phyloP scores from a whole-genome alignment of 371 early-diverging fungal species.

The Mortierella sp. region DNA sequence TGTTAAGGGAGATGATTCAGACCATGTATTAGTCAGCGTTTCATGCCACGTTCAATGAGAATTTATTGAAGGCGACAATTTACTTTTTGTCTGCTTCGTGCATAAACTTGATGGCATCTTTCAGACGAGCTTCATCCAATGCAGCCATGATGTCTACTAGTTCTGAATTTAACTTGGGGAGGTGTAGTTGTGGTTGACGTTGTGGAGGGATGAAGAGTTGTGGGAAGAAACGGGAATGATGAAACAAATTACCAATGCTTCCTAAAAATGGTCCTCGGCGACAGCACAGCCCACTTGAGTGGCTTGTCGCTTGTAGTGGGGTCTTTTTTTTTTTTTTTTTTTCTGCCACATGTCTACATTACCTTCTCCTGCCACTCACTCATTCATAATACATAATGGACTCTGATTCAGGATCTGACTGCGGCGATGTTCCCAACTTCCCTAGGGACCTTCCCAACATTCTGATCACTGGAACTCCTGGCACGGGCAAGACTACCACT shows the following conservation, averaged over 20 bases:
- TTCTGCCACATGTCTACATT: not conserved
- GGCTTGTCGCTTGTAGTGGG: not conserved
- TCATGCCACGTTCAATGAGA: not conserved
- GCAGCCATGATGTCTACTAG: constrained; percentile 25
- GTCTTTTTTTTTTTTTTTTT: constrained; percentile 3
- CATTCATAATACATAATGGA: constrained; percentile 8
- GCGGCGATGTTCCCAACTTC: constrained; percentile 42
- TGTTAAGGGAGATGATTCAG: not conserved
- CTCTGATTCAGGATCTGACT: constrained; percentile 52
- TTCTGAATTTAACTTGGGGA: not conserved
- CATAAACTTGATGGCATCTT: constrained; percentile 75
- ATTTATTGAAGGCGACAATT: constrained; percentile 5
- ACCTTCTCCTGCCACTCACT: not conserved
- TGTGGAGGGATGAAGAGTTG: not conserved
- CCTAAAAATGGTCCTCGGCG: constrained; percentile 9
- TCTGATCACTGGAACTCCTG: constrained; percentile 98
- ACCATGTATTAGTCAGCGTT: constrained; percentile 19
- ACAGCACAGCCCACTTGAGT: constrained; percentile 12
- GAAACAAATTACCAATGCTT: not conserved
- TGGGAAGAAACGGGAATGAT: not conserved
- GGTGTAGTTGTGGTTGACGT: not conserved
- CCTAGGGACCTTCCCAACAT: constrained; percentile 81
- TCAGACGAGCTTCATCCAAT: constrained; percentile 55
- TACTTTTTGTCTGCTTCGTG: constrained; percentile 79
- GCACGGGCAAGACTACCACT: constrained; percentile 98